Evolutionary conservation across 108 stramenopile species (phyloP).

Genomic region (Nitzschia sp.): DNA sequence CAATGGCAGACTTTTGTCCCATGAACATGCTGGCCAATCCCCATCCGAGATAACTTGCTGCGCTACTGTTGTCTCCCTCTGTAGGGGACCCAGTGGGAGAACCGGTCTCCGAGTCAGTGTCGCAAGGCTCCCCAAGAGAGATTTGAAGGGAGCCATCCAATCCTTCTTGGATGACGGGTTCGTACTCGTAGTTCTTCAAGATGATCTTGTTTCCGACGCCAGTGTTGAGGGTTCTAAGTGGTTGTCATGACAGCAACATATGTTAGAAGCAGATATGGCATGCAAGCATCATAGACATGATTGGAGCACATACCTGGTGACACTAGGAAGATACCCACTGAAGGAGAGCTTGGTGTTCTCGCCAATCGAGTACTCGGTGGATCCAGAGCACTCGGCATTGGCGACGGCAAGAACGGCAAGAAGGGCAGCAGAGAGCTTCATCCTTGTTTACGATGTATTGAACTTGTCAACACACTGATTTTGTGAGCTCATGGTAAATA

Average conservation of each 20-base stretch:
- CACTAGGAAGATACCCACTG: conserved; percentile 9
- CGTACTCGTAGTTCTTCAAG: conserved; percentile 13
- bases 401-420: conserved; percentile 7
- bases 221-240: conserved; percentile 8
- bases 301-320: conserved; percentile 1
- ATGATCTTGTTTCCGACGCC: conserved; percentile 28
- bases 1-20: neutral
- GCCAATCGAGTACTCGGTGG: neutral
- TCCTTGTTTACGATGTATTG: neutral
- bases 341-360: conserved; percentile 5
- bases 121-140: conserved; percentile 21
- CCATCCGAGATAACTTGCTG: conserved; percentile 12
- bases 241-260: neutral
- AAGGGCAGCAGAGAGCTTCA: conserved; percentile 4
- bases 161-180: conserved; percentile 11
- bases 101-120: neutral
- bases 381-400: conserved; percentile 15
- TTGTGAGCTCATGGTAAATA: neutral
- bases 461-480: neutral
- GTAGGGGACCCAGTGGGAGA: neutral
- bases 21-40: conserved; percentile 10
- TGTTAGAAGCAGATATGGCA: conserved; percentile 1
- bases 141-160: neutral
- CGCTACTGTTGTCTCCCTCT: neutral
- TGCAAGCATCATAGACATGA: neutral